Evolutionary conservation across 2,329 filamentous ascomycete genomes (phyloP).

Genomic region (Blastomyces percursus): DNA sequence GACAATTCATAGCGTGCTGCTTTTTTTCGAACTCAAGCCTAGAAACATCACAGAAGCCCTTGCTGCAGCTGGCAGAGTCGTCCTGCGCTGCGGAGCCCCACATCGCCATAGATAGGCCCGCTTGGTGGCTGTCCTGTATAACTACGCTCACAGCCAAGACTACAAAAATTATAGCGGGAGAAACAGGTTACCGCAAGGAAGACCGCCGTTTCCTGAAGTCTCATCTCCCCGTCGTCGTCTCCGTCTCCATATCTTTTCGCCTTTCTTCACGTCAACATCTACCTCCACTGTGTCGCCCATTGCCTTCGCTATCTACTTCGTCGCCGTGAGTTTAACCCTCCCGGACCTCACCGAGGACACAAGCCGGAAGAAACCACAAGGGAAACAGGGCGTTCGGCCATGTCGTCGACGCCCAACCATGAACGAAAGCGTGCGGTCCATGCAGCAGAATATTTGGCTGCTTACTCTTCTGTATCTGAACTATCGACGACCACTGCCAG

Average conservation of each 20-base stretch:
- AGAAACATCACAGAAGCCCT: conserved; percentile 15
- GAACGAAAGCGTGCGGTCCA: conserved; percentile 6
- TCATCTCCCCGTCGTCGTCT: neutral
- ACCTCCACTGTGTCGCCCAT: neutral
- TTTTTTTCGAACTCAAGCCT: conserved; percentile 2
- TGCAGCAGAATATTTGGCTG: conserved; percentile 4
- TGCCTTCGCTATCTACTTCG: neutral
- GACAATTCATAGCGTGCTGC: neutral
- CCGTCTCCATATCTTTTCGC: neutral
- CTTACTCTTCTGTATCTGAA: conserved; percentile 1
- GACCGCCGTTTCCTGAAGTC: neutral
- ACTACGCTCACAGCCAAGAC: neutral
- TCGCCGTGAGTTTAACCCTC: neutral
- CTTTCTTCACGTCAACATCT: neutral
- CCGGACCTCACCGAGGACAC: neutral
- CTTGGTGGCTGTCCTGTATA: neutral
- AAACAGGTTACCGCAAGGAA: neutral
- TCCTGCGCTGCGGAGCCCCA: conserved; percentile 1
- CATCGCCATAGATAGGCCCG: neutral
- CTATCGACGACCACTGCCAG: neutral
- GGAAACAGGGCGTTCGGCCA: conserved; percentile 1
- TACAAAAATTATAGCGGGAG: neutral
- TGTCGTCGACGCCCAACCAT: neutral
- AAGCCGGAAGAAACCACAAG: neutral
- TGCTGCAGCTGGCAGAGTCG: neutral